A percentile compares a stretch with the other conserved stretches of the same genome.
Evolutionary conservation across 495 filamentous ascomycete species (phyloP).

Genomic region (Amniculicola lignicola): DNA sequence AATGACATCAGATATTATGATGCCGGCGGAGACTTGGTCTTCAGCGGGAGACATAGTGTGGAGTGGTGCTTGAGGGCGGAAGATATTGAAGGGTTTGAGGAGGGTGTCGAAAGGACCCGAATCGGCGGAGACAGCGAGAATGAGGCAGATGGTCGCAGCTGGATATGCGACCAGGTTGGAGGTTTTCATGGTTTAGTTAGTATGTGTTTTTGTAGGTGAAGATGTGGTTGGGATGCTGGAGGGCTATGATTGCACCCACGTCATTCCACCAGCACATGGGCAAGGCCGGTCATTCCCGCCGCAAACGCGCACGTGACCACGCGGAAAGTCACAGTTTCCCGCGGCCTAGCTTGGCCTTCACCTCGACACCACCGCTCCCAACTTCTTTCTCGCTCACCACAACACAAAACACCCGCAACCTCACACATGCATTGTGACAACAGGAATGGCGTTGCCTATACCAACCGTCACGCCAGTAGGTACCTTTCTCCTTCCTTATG

Average conservation of each 20-base stretch:
- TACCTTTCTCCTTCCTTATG: background rate
- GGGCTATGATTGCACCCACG: conserved; percentile 14
- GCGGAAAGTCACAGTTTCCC: background rate
- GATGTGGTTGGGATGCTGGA: background rate
- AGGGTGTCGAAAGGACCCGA: conserved; percentile 24
- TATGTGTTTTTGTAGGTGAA: background rate
- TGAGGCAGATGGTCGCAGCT: conserved; percentile 17
- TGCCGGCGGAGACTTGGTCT: conserved; percentile 34
- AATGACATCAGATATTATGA: conserved; percentile 81
- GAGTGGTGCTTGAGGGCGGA: conserved; percentile 14
- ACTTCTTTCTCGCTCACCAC: background rate
- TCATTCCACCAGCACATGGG: conserved; percentile 13
- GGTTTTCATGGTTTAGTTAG: conserved; percentile 24
- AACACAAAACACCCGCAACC: background rate
- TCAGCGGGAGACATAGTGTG: conserved; percentile 43
- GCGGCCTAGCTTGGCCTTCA: background rate
- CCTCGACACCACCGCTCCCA: background rate
- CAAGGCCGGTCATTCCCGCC: conserved; percentile 23
- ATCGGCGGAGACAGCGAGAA: conserved; percentile 20
- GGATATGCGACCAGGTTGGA: conserved; percentile 13
- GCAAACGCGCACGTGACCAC: conserved; percentile 26
- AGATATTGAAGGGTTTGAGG: conserved; percentile 14
- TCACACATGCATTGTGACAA: background rate
- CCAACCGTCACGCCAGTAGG: conserved; percentile 27
- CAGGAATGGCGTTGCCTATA: conserved; percentile 10